A percentile compares a stretch with the other conserved stretches of the same genome.
Conservation (phyloP, 1,284 basidiomycete genomes). For the Amylostereum areolatum region DNA sequence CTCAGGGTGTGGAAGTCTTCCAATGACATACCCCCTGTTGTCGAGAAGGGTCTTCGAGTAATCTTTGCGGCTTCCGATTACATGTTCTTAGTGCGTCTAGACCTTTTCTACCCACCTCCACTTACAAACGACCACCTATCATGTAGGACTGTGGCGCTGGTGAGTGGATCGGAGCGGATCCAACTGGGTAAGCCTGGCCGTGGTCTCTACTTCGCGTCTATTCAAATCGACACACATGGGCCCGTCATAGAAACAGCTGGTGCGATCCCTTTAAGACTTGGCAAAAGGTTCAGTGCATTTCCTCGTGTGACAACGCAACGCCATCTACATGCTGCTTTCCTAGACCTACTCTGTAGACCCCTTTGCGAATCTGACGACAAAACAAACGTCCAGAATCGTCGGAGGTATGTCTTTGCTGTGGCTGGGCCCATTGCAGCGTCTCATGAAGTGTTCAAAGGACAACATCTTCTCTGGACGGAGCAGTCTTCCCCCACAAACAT, state of each 20-base stretch:
- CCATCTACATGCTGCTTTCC: neutral
- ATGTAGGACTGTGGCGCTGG: slow-evolving; percentile 72
- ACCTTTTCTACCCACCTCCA: no score
- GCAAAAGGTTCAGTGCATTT: slow-evolving; percentile 45
- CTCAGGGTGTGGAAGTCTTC: neutral
- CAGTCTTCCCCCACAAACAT: slow-evolving; percentile 69
- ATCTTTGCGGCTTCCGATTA: neutral
- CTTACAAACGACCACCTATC: no score
- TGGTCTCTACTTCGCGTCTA: slow-evolving; percentile 20
- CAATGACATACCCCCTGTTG: neutral
- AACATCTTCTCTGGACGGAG: slow-evolving; percentile 75
- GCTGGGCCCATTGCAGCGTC: neutral
- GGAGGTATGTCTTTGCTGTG: slow-evolving; percentile 36
- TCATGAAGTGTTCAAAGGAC: slow-evolving; percentile 18
- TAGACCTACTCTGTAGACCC: slow-evolving; percentile 71
- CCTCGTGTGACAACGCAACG: slow-evolving; percentile 4
- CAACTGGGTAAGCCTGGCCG: slow-evolving; percentile 28
- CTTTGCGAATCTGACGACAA: slow-evolving; percentile 43
- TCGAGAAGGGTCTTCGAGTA: neutral
- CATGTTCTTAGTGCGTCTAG: neutral
- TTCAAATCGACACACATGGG: slow-evolving; percentile 20
- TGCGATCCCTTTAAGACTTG: slow-evolving; percentile 77
- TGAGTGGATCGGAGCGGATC: slow-evolving; percentile 61
- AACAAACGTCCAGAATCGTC: slow-evolving; percentile 48
- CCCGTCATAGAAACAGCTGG: slow-evolving; percentile 32